Conservation (phyloP, 1,284 basidiomycete species). For the Leucoagaricus sp. region DNA sequence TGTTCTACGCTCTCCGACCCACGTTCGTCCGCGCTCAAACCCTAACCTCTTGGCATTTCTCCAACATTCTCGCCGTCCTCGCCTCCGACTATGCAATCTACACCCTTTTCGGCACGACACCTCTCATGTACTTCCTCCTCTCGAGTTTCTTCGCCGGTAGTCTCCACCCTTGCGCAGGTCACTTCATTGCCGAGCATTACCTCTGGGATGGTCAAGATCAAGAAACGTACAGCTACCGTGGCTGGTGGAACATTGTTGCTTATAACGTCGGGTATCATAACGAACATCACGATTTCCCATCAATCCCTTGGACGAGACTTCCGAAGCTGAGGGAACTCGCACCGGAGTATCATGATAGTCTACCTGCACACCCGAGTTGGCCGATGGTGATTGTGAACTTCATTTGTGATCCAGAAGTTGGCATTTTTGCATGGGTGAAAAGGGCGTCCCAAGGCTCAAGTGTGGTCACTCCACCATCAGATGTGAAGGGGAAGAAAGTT, state of each 20-base stretch:
- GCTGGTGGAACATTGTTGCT: slow-evolving; percentile 87
- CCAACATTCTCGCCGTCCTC: slow-evolving; percentile 77
- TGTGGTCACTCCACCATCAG: not conserved
- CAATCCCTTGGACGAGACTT: slow-evolving; percentile 93
- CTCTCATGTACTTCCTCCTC: slow-evolving; percentile 83
- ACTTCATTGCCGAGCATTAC: slow-evolving; percentile 98
- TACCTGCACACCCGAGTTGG: slow-evolving; percentile 91
- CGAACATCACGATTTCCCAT: slow-evolving; percentile 98
- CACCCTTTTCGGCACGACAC: slow-evolving; percentile 56
- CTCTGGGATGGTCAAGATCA: slow-evolving; percentile 88
- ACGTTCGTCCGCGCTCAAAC: slow-evolving; percentile 89
- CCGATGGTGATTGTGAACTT: slow-evolving; percentile 94
- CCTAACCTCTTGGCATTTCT: slow-evolving; percentile 81
- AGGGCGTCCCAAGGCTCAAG: slow-evolving; percentile 18
- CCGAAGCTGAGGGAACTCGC: slow-evolving; percentile 83
- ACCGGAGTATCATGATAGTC: slow-evolving; percentile 89
- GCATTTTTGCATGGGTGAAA: slow-evolving; percentile 65
- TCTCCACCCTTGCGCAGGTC: slow-evolving; percentile 93
- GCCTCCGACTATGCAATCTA: slow-evolving; percentile 75
- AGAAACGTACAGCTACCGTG: slow-evolving; percentile 98
- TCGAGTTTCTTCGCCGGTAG: slow-evolving; percentile 95
- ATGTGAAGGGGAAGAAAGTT: not conserved
- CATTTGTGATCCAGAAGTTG: slow-evolving; percentile 86
- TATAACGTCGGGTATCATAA: slow-evolving; percentile 99
- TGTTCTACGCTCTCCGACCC: slow-evolving; percentile 97